Evolutionary conservation across 2,329 filamentous ascomycete genomes (phyloP).

Genomic region (Aureobasidium sp.): DNA sequence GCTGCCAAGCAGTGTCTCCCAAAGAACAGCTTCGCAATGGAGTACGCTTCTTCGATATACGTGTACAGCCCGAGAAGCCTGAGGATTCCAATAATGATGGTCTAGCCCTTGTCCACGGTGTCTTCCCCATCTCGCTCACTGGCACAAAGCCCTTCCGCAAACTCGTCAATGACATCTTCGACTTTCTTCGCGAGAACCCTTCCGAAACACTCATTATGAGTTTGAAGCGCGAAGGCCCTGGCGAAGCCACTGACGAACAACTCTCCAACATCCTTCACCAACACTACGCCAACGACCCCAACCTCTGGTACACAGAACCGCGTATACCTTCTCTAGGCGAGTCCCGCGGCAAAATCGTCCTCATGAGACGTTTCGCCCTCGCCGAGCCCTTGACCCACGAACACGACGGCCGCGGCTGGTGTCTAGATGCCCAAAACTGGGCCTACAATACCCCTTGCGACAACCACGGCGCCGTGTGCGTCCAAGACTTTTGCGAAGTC

Average conservation of each 20-base stretch:
- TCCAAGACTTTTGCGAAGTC: constrained; percentile 95
- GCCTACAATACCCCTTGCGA: constrained; percentile 82
- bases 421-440: constrained; percentile 60
- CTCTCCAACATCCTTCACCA: constrained; percentile 65
- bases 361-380: constrained; percentile 72
- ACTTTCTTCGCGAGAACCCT: constrained; percentile 70
- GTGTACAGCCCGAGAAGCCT: constrained; percentile 60
- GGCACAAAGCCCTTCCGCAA: constrained; percentile 72
- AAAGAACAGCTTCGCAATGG: constrained; percentile 77
- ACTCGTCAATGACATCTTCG: constrained; percentile 58
- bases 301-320: constrained; percentile 72
- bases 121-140: constrained; percentile 79
- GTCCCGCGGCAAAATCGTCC: constrained; percentile 72
- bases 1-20: constrained; percentile 78
- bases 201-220: constrained; percentile 79
- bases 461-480: constrained; percentile 64
- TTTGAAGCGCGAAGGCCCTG: constrained; percentile 84
- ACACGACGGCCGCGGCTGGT: constrained; percentile 47
- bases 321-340: constrained; percentile 71
- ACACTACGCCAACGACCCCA: constrained; percentile 55
- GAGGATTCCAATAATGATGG: constrained; percentile 52
- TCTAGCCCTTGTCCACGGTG: constrained; percentile 79
- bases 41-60: constrained; percentile 88
- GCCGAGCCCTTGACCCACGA: constrained; percentile 6
- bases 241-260: constrained; percentile 70